Evolutionary conservation across 768 basidiomycete species (phyloP), one percentile per base, ranked within the genome.

Genomic region (Pulveroboletus sp.): DNA sequence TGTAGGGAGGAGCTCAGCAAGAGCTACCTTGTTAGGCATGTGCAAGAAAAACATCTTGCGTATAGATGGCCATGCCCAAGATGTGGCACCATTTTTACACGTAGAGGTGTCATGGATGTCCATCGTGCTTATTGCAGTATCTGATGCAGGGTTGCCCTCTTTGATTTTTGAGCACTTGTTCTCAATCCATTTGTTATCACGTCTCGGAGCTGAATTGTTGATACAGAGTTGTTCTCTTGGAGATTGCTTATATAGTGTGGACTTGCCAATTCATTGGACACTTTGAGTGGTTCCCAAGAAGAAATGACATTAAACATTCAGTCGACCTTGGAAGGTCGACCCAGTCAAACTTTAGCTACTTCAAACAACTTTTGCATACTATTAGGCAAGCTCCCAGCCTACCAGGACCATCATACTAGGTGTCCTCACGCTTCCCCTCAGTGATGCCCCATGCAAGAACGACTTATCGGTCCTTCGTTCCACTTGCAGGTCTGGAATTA

Each of bases 21-120:
- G 11, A 54, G 45, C 0, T 52, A 46, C 5, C 35, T 66, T 20
- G 46, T 53, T 3, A 36, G 66, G 1, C 64, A 66, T 20, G 45
- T 68, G 4, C 48, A 61, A 33, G 64, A 64, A 11, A 53, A 1
- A 6, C 66, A 66, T 36, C 54, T 68, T 5, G 44, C 17, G 14
- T 55, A 49, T 27, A 36, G 37, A 1, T 64, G 66, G 61, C 53
- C 64, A 0, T 66, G 64, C 24, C 50, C 59, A 1, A 52, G 12
- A 3, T 66, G 64, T 12, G 6, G 6, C 3, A 3, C 23, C 1
- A 1, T 46, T 1, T 66, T 61, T 43, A 68, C 49, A 1, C 66
- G 64, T 5, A 39, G 52, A 32, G 50, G 55, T 2, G 51, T 49
- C 1, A 47, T 68, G 58, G 47, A 55, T 0, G 0, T 17, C 1